Conservation (phyloP, 2,329 filamentous ascomycete species). For the Cyphellophora attinorum region DNA sequence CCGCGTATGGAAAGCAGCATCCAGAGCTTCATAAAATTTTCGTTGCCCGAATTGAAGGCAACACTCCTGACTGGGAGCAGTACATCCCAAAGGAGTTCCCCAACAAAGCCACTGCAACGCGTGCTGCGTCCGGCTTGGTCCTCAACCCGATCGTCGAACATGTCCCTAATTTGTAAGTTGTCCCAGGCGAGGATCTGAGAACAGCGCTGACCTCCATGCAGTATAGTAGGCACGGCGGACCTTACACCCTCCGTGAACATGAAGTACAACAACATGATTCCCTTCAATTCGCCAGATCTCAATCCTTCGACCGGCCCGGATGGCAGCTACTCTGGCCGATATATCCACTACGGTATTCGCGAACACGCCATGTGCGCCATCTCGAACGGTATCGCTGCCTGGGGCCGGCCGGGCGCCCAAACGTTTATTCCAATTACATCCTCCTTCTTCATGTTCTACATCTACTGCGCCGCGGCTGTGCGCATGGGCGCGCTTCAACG, state of each 20-base stretch:
- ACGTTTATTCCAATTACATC: constrained; percentile 71
- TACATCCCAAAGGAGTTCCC: constrained; percentile 83
- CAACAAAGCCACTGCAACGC: constrained; percentile 70
- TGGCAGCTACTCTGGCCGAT: constrained; percentile 83
- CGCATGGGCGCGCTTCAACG: constrained; percentile 88
- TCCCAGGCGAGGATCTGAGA: too few relatives aligned
- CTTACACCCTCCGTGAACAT: constrained; percentile 98
- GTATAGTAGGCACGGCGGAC: constrained; percentile 90
- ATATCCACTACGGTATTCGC: constrained; percentile 50
- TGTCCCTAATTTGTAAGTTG: constrained; percentile 88
- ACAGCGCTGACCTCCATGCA: too few relatives aligned
- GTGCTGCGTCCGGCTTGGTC: constrained; percentile 93
- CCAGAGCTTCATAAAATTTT: constrained; percentile 73
- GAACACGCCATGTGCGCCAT: constrained; percentile 43
- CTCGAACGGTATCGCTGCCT: constrained; percentile 74
- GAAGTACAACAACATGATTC: constrained; percentile 89
- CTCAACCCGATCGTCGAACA: constrained; percentile 75
- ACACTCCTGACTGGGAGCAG: constrained; percentile 96
- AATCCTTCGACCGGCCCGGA: constrained; percentile 49
- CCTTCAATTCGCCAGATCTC: constrained; percentile 87
- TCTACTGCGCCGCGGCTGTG: constrained; percentile 89
- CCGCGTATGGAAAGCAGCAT: constrained; percentile 74
- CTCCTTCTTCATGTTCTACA: constrained; percentile 91
- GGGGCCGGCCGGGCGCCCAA: too few relatives aligned
- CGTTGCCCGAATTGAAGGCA: constrained; percentile 64